These are phyloP conservation scores for Whalleya microplaca DNA, from an alignment of 2,329 filamentous ascomycete species.

Conservation along the genomic window DNA sequence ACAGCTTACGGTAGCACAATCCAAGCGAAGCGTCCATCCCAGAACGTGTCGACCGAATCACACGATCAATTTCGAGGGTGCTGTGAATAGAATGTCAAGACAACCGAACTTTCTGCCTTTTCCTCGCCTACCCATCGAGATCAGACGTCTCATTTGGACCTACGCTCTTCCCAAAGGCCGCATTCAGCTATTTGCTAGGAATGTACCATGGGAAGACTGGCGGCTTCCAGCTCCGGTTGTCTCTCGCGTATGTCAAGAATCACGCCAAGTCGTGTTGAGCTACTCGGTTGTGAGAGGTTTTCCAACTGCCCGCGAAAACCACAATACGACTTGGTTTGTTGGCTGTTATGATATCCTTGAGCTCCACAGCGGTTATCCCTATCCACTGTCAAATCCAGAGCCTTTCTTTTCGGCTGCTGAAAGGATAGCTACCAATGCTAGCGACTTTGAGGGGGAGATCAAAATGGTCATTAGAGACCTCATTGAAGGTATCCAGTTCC, in stretches of 20 bases:
- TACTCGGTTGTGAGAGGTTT: conserved; percentile 34
- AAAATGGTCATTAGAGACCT: conserved; percentile 27
- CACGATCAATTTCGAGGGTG: neutral
- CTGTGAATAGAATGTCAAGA: conserved; percentile 25
- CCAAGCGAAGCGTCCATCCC: conserved; percentile 9
- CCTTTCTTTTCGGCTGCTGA: conserved; percentile 34
- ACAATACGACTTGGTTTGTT: conserved; percentile 36
- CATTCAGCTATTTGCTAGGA: conserved; percentile 34
- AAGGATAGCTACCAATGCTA: conserved; percentile 30
- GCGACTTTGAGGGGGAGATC: conserved; percentile 32
- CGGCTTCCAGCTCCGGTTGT: conserved; percentile 29
- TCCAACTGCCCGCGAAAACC: conserved; percentile 28
- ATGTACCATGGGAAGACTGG: conserved; percentile 36
- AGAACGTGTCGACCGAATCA: conserved; percentile 9
- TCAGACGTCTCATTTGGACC: conserved; percentile 33
- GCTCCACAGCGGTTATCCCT: conserved; percentile 36
- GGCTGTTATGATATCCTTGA: conserved; percentile 33
- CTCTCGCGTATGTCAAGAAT: conserved; percentile 31
- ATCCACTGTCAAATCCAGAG: conserved; percentile 34
- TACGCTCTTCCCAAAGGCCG: conserved; percentile 31
- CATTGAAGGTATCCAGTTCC: conserved; percentile 27
- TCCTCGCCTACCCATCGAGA: conserved; percentile 32
- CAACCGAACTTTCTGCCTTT: conserved; percentile 27
- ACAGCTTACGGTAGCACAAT: conserved; percentile 4
- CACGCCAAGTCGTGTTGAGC: conserved; percentile 26